phyloP scores from a whole-genome alignment of 768 basidiomycete genomes.

The Kwoniella mangroviensis region DNA sequence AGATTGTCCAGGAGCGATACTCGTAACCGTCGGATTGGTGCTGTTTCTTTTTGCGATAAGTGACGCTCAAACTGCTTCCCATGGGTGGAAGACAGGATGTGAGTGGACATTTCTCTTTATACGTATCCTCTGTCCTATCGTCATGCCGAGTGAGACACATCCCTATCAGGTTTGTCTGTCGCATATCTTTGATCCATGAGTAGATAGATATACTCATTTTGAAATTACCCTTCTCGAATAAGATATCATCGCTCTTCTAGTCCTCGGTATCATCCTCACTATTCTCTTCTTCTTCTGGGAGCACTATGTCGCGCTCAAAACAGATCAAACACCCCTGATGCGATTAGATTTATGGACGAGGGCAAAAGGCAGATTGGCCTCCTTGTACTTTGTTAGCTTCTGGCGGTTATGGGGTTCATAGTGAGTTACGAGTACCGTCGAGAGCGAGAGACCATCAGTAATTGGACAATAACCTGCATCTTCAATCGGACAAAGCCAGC shows the following conservation, averaged over 20 bases:
- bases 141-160: too few species aligned
- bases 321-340: conserved; percentile 50
- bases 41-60: conserved; percentile 75
- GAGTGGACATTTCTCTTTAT: conserved; percentile 35
- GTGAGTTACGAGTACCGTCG: conserved; percentile 27
- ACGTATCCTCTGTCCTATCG: too few species aligned
- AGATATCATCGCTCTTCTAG: conserved; percentile 75
- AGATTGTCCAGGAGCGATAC: conserved; percentile 76
- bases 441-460: not conserved
- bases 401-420: conserved; percentile 47
- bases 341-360: conserved; percentile 52
- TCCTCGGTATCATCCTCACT: conserved; percentile 67
- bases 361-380: conserved; percentile 47
- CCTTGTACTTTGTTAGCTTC: conserved; percentile 48
- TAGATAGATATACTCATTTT: not conserved
- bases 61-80: conserved; percentile 66
- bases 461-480: too few species aligned
- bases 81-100: conserved; percentile 70
- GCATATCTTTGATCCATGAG: too few species aligned
- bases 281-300: conserved; percentile 71
- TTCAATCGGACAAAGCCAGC: not conserved
- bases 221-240: not conserved
- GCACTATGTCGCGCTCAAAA: conserved; percentile 63
- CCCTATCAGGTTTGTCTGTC: too few species aligned
- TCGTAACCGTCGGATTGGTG: conserved; percentile 70